phyloP scores from a whole-genome alignment of 2,329 filamentous ascomycete genomes.

The Penicillium sp. region DNA sequence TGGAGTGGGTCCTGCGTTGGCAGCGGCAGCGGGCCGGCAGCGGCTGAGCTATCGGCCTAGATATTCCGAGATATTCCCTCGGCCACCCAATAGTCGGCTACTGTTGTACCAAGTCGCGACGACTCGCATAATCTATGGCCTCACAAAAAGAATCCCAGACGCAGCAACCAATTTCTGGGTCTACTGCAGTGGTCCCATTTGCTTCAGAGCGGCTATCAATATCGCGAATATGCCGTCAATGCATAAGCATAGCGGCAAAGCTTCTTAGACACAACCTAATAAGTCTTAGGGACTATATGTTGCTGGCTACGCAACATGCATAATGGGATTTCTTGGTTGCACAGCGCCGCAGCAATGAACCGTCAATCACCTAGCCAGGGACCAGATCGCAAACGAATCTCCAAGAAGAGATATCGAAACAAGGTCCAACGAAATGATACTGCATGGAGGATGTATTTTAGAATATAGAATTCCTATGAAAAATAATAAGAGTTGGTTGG shows the following conservation, averaged over 20 bases:
- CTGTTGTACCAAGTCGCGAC: background rate
- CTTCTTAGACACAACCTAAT: background rate
- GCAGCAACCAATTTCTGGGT: background rate
- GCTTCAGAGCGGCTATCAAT: background rate
- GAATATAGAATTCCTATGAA: background rate
- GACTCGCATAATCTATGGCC: background rate
- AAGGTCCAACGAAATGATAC: background rate
- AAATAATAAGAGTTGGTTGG: too few species aligned
- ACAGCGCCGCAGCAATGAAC: background rate
- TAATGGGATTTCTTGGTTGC: background rate
- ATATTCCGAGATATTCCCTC: background rate
- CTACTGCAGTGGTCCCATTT: background rate
- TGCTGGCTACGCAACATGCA: background rate
- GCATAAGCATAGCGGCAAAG: background rate
- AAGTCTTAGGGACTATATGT: too few species aligned
- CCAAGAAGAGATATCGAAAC: background rate
- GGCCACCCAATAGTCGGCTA: background rate
- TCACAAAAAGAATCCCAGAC: background rate
- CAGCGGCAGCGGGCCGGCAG: constrained; percentile 34
- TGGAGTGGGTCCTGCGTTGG: constrained; percentile 49
- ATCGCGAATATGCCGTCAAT: background rate
- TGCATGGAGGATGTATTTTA: background rate
- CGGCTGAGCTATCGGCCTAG: constrained; percentile 16
- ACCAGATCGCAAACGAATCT: background rate
- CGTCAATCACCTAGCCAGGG: background rate